Conservation (phyloP, 1,284 basidiomycete genomes). For the Sporisorium reilianum region DNA sequence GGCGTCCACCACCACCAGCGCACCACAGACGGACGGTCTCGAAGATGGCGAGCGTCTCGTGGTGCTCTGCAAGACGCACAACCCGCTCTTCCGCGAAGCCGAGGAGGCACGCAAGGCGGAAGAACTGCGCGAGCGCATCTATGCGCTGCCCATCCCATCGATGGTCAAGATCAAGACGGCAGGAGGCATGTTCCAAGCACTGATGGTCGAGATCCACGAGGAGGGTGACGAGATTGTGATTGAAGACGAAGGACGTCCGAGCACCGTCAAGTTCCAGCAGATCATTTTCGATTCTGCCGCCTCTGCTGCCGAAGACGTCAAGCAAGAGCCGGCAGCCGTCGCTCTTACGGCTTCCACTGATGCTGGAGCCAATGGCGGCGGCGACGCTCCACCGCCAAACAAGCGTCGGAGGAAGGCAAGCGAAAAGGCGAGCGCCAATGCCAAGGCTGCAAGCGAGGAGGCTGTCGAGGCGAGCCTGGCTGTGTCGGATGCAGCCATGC, state of each 20-base stretch:
- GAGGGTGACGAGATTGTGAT: slow-evolving; percentile 49
- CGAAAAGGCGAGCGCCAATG: slow-evolving; percentile 31
- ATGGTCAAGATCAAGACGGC: slow-evolving; percentile 52
- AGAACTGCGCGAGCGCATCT: slow-evolving; percentile 42
- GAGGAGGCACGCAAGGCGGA: slow-evolving; percentile 52
- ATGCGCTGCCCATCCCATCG: slow-evolving; percentile 32
- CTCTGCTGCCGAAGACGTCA: slow-evolving; percentile 13
- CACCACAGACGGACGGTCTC: slow-evolving; percentile 7
- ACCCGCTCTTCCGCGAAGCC: slow-evolving; percentile 55
- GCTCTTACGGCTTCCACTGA: background rate
- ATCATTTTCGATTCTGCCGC: slow-evolving; percentile 33
- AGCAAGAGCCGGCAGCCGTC: slow-evolving; percentile 11
- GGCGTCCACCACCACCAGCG: slow-evolving; percentile 4
- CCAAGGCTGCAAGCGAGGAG: slow-evolving; percentile 31
- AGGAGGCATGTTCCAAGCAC: slow-evolving; percentile 52
- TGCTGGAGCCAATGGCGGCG: background rate
- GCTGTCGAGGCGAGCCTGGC: slow-evolving; percentile 23
- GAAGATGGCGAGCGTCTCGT: slow-evolving; percentile 60
- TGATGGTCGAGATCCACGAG: slow-evolving; percentile 43
- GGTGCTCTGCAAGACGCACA: slow-evolving; percentile 65
- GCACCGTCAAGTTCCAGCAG: slow-evolving; percentile 47
- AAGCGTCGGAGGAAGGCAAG: slow-evolving; percentile 41
- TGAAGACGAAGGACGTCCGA: slow-evolving; percentile 47
- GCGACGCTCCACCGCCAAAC: slow-evolving; percentile 9
- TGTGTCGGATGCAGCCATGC: slow-evolving; percentile 4